A percentile compares a stretch with the other conserved stretches of the same genome.
Evolutionary conservation across 2,329 filamentous ascomycete species (phyloP).

Genomic region (Apiospora koreana): DNA sequence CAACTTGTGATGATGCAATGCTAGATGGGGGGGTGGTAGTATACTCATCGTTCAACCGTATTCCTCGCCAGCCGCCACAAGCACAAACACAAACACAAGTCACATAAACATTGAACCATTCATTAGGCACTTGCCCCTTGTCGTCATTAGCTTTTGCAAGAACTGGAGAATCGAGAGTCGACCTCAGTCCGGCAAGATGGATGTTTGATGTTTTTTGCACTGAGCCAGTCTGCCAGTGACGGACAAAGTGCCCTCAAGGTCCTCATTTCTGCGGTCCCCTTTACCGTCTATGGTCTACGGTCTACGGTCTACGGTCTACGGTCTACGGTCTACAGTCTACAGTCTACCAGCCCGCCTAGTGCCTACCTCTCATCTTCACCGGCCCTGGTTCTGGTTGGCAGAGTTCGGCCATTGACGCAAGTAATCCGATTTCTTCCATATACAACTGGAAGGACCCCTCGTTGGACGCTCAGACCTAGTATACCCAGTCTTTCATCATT

Average conservation of each 20-base stretch:
- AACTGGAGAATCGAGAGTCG: neutral
- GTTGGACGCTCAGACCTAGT: neutral
- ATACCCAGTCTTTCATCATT: neutral
- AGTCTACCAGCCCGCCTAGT: neutral
- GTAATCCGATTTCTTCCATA: neutral
- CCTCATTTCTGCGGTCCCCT: neutral
- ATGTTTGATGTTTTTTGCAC: neutral
- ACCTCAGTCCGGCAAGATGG: neutral
- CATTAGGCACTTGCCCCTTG: too few species aligned
- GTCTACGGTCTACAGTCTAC: too few species aligned
- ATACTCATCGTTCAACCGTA: neutral
- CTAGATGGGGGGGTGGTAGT: neutral
- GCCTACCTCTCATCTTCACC: neutral
- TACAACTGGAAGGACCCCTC: slow-evolving; percentile 1
- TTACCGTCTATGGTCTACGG: too few species aligned
- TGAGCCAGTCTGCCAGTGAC: neutral
- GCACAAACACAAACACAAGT: too few species aligned
- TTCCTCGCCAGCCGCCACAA: too few species aligned
- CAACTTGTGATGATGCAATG: neutral
- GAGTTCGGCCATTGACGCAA: neutral
- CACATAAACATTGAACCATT: neutral
- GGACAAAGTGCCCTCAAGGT: neutral
- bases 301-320: too few species aligned
- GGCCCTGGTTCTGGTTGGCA: neutral
- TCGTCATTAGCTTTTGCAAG: neutral